These are phyloP conservation scores for Pascua guehoae DNA, from an alignment of 1,284 basidiomycete species.

Conservation along the genomic window DNA sequence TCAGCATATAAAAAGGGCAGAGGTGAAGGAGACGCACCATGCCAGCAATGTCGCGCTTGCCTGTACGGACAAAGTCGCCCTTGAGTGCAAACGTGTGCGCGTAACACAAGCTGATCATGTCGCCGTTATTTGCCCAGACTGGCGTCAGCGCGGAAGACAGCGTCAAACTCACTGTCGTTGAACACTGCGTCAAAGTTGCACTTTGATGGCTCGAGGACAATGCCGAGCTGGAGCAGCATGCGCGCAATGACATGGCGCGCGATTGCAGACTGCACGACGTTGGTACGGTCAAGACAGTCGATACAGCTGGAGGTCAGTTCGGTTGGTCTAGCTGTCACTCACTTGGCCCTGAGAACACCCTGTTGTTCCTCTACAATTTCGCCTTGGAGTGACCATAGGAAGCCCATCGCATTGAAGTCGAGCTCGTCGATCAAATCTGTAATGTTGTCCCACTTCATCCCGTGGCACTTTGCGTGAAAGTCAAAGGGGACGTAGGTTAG, in stretches of 20 bases:
- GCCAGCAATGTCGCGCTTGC: slow-evolving; percentile 85
- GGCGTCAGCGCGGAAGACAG: slow-evolving; percentile 12
- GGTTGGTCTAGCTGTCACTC: slow-evolving; percentile 6
- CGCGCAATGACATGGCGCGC: slow-evolving; percentile 73
- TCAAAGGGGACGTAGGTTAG: slow-evolving; percentile 70
- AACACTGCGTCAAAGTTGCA: slow-evolving; percentile 70
- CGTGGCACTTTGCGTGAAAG: slow-evolving; percentile 74
- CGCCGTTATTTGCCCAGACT: slow-evolving; percentile 73
- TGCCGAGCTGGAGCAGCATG: slow-evolving; percentile 73
- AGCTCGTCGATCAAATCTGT: slow-evolving; percentile 68
- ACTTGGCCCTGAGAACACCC: slow-evolving; percentile 67
- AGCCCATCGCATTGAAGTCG: slow-evolving; percentile 78
- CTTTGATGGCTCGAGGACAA: slow-evolving; percentile 30
- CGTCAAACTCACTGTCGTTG: slow-evolving; percentile 65
- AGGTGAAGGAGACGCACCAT: slow-evolving; percentile 57
- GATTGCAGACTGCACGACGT: slow-evolving; percentile 87
- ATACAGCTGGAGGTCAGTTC: slow-evolving; percentile 70
- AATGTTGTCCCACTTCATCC: slow-evolving; percentile 74
- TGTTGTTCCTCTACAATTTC: slow-evolving; percentile 72
- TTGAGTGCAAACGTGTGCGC: slow-evolving; percentile 62
- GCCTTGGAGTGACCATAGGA: slow-evolving; percentile 76
- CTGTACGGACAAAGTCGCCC: slow-evolving; percentile 96
- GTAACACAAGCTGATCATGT: slow-evolving; percentile 55
- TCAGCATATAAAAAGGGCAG: not conserved
- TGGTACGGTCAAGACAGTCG: slow-evolving; percentile 84